These are phyloP conservation scores for Fraxinus excelsior DNA, from an alignment of 257 asterid genomes.

Conservation along the genomic window DNA sequence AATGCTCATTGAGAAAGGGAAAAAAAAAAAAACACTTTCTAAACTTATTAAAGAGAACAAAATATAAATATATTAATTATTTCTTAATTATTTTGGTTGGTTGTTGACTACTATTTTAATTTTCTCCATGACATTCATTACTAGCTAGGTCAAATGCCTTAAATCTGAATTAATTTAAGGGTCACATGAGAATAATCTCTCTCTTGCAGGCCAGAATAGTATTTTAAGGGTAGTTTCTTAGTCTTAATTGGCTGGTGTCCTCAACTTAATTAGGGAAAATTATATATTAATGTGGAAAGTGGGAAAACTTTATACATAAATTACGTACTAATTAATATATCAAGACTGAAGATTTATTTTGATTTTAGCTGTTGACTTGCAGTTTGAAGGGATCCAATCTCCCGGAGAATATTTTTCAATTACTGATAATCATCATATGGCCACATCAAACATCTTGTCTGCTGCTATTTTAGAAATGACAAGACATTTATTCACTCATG, in stretches of 20 bases:
- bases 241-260: constrained; percentile 12
- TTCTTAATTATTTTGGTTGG: neutral
- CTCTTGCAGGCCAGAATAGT: constrained; percentile 26
- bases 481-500: neutral
- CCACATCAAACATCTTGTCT: too few relatives aligned
- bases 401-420: too few relatives aligned
- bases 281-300: neutral
- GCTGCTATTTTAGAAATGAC: too few relatives aligned
- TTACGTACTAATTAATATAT: too few relatives aligned
- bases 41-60: too few relatives aligned
- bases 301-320: neutral
- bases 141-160: neutral
- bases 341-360: neutral
- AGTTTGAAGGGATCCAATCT: too few relatives aligned
- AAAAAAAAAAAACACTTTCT: too few relatives aligned
- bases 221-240: neutral
- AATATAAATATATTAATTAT: too few relatives aligned
- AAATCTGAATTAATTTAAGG: neutral
- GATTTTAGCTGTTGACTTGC: neutral
- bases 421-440: too few relatives aligned
- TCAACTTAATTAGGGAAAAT: neutral
- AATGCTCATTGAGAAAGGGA: neutral
- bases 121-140: neutral
- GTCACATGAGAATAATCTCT: neutral
- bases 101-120: too few relatives aligned